A percentile compares a stretch with the other conserved stretches of the same genome.
phyloP scores from a whole-genome alignment of 208 protist genomes.

The Blechomonas ayalai region DNA sequence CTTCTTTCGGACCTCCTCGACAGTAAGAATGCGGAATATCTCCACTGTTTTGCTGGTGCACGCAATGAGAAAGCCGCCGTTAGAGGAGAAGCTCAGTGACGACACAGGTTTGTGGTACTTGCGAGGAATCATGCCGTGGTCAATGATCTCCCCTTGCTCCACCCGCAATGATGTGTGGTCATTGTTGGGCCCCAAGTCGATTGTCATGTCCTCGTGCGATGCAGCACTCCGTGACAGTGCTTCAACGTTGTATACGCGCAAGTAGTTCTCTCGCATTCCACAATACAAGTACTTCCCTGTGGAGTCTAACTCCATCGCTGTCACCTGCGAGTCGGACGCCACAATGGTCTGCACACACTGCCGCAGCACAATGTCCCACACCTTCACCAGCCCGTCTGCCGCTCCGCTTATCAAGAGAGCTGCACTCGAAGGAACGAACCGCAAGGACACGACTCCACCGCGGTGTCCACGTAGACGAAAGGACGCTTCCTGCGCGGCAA shows the following conservation, averaged over 20 bases:
- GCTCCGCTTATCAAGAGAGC: constrained; percentile 60
- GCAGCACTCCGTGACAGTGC: constrained; percentile 11
- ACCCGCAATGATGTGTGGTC: not conserved
- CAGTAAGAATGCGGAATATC: constrained; percentile 61
- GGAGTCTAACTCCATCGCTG: constrained; percentile 56
- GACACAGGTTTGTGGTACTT: constrained; percentile 81
- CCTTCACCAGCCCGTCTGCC: constrained; percentile 84
- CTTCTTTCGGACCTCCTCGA: constrained; percentile 71
- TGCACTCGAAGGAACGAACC: constrained; percentile 31
- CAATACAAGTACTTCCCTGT: constrained; percentile 67
- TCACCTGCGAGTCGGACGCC: constrained; percentile 74
- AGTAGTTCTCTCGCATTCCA: constrained; percentile 75
- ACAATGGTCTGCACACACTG: constrained; percentile 88
- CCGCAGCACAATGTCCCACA: constrained; percentile 70
- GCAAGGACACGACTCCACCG: constrained; percentile 60
- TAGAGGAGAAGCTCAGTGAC: constrained; percentile 49
- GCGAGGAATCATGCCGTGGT: constrained; percentile 68
- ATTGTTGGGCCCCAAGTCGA: constrained; percentile 3
- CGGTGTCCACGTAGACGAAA: constrained; percentile 86
- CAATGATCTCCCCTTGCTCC: constrained; percentile 14
- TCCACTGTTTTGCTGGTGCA: constrained; percentile 84
- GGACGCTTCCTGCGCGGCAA: constrained; percentile 61
- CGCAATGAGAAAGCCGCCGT: constrained; percentile 62
- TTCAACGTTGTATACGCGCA: constrained; percentile 84
- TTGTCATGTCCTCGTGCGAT: not conserved